Evolutionary conservation across 176 grass and related monocot genomes (phyloP).

Genomic region (Pontederia crassipes): DNA sequence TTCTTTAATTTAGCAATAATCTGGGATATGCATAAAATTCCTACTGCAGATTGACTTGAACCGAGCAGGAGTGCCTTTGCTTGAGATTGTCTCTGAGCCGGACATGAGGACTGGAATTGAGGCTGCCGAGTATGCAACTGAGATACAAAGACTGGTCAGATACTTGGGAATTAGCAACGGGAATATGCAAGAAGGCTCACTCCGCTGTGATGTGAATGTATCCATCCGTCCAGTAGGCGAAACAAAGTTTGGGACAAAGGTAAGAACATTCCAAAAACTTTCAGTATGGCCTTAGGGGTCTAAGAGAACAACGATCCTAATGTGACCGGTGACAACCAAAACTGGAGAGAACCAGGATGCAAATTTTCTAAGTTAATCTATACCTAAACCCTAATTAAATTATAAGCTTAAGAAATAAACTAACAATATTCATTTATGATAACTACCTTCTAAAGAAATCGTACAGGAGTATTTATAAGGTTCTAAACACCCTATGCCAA

Average conservation of each 20-base stretch:
- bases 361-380: too few relatives aligned
- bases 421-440: too few relatives aligned
- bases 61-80: conserved; percentile 83
- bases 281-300: background rate
- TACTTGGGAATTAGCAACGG: conserved; percentile 89
- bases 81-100: conserved; percentile 82
- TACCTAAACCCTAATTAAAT: too few relatives aligned
- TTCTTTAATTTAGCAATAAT: background rate
- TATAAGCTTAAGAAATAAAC: too few relatives aligned
- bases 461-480: too few relatives aligned
- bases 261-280: conserved; percentile 20
- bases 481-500: too few relatives aligned
- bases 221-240: conserved; percentile 63
- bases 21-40: background rate
- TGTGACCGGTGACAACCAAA: too few relatives aligned
- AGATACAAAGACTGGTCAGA: conserved; percentile 73
- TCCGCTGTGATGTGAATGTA: conserved; percentile 96
- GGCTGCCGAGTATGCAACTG: conserved; percentile 75
- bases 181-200: conserved; percentile 97
- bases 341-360: too few relatives aligned
- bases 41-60: conserved; percentile 73
- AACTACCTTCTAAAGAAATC: too few relatives aligned
- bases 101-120: conserved; percentile 82
- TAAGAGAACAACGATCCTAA: too few relatives aligned
- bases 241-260: conserved; percentile 87